Evolutionary conservation across 2,329 filamentous ascomycete genomes (phyloP), one percentile per base, ranked within the genome.

Genomic region (Ampelomyces quisqualis): DNA sequence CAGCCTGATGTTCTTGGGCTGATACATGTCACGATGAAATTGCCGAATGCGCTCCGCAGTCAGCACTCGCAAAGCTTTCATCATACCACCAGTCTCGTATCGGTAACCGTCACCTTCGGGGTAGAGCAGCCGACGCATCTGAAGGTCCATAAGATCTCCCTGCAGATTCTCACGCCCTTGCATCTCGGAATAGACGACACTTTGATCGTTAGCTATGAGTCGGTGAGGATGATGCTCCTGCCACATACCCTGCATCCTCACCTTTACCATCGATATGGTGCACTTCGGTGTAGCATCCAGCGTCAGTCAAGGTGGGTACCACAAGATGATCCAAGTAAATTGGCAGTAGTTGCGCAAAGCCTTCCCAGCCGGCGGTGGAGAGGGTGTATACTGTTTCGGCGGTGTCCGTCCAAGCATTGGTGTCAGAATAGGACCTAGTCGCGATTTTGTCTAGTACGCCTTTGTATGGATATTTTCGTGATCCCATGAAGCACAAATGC

Each of bases 161-260:
- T 86, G 84, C 37, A 82, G 84, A 63, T 95, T 95, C 64, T 97
- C 87, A 2, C 95, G 83, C 17, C 85, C 93, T 70, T 98, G 93
- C 93, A 98, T 98, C 70, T 98, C 93, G 0, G 91, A 96, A 70
- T 98, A 98, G 7, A 98, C 93, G 1, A 96, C 90, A 49, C 90
- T 70, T 14, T 11, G 10, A 7, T 4, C 2, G 30, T 65, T 33
- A 64, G 49, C 28, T 38, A n/a, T 5, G 14, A 28, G 14, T 15
- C 29, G 19, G 7, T 23, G 5, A 6, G 20, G 3, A 22, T n/a
- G 20, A 27, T 11, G 21, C 15, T 3, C 20, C 15, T 32, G 8
- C n/a, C 9, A 47, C 47, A 20, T 57, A 67, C 58, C 74, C 93
- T 28, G 93, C 93, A 77, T 98, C 93, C 50, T 97, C 86, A 41